phyloP scores from a whole-genome alignment of 768 basidiomycete species.

The Cytidiella melzeri region DNA sequence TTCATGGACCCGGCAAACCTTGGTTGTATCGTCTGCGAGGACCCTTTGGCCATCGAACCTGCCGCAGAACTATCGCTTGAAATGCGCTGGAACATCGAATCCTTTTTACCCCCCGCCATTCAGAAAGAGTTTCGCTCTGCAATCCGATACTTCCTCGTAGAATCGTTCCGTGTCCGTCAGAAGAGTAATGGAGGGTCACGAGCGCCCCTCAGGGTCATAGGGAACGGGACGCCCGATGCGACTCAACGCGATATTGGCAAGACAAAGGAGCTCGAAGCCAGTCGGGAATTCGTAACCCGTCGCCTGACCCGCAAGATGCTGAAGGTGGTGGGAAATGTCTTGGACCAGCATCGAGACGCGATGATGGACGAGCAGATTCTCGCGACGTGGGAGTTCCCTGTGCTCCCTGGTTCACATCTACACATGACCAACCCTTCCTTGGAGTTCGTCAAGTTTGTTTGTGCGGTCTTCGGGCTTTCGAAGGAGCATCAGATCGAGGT shows the following conservation, averaged over 20 bases:
- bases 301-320: constrained; percentile 79
- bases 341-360: constrained; percentile 56
- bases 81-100: constrained; percentile 90
- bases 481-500: constrained; percentile 83
- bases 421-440: constrained; percentile 73
- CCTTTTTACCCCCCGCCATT: constrained; percentile 79
- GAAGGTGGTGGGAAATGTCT: constrained; percentile 55
- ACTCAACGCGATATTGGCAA: constrained; percentile 66
- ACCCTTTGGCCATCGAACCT: constrained; percentile 63
- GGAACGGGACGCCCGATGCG: constrained; percentile 55
- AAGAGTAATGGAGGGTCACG: constrained; percentile 52
- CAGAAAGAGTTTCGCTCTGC: constrained; percentile 70
- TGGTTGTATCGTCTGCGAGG: constrained; percentile 81
- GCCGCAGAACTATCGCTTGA: constrained; percentile 66
- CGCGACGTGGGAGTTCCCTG: constrained; percentile 70
- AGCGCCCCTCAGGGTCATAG: constrained; percentile 67
- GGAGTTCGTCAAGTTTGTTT: constrained; percentile 84
- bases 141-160: constrained; percentile 79
- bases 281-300: constrained; percentile 71
- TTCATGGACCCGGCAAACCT: constrained; percentile 96
- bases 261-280: constrained; percentile 59
- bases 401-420: constrained; percentile 82
- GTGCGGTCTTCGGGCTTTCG: constrained; percentile 74
- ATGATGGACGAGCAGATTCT: constrained; percentile 46
- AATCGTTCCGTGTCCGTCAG: constrained; percentile 72